These are phyloP conservation scores for Dioscorea dumetorum DNA, from an alignment of 106 monocot genomes.

Conservation along the genomic window DNA sequence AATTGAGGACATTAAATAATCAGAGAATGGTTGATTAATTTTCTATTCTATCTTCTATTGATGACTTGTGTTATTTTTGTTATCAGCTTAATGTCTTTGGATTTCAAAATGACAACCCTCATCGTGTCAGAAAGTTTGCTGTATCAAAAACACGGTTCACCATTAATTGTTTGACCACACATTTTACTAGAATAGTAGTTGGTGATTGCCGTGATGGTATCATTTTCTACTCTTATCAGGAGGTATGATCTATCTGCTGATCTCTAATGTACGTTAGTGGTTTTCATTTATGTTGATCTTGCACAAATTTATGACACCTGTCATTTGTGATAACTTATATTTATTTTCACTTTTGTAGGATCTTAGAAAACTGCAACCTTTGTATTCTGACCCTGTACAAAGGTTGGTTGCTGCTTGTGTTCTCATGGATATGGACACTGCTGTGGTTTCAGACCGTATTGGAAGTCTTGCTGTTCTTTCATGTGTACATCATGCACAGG, in stretches of 20 bases:
- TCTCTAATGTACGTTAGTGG: too few species aligned
- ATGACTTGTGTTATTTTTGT: not conserved
- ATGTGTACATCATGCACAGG: conserved; percentile 56
- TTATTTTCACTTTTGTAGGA: conserved; percentile 33
- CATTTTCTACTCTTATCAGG: conserved; percentile 76
- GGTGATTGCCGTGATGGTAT: conserved; percentile 99
- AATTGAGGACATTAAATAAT: too few species aligned
- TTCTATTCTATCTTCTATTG: too few species aligned
- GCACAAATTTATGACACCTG: not conserved
- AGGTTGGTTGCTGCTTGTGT: conserved; percentile 81
- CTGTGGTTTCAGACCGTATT: conserved; percentile 69
- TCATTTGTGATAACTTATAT: not conserved
- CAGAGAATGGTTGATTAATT: too few species aligned
- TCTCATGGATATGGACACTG: conserved; percentile 70
- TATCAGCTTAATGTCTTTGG: conserved; percentile 75
- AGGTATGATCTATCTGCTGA: conserved; percentile 32
- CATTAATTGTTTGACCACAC: conserved; percentile 65
- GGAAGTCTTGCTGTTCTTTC: conserved; percentile 78
- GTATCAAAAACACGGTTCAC: conserved; percentile 76
- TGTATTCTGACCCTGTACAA: conserved; percentile 76
- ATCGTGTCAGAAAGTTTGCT: conserved; percentile 49
- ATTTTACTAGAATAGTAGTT: conserved; percentile 70
- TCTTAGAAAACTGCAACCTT: conserved; percentile 62
- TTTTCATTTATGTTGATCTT: too few species aligned
- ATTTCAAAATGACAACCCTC: conserved; percentile 65